phyloP scores from a whole-genome alignment of 768 basidiomycete genomes.

The Mycena amicta region DNA sequence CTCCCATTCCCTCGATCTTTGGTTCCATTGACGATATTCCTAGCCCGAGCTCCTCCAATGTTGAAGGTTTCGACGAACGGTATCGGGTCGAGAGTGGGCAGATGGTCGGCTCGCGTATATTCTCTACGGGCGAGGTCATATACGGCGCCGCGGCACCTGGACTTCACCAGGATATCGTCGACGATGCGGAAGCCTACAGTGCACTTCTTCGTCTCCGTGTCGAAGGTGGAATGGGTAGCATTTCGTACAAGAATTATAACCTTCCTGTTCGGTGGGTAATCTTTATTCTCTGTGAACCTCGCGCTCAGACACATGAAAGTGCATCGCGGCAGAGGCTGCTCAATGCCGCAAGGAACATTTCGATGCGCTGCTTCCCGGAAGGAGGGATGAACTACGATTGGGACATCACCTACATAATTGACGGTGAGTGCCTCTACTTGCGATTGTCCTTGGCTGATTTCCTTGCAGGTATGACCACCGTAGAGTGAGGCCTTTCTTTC shows the following conservation, averaged over 20 bases:
- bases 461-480: conserved; percentile 82
- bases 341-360: conserved; percentile 58
- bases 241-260: conserved; percentile 82
- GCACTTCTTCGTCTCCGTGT: conserved; percentile 69
- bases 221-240: conserved; percentile 69
- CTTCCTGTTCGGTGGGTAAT: conserved; percentile 58
- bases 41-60: conserved; percentile 66
- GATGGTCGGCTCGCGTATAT: conserved; percentile 71
- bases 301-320: conserved; percentile 10
- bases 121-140: conserved; percentile 67
- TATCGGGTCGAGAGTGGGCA: conserved; percentile 69
- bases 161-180: conserved; percentile 65
- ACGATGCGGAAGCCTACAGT: conserved; percentile 61
- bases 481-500: too few species aligned
- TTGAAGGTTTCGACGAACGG: conserved; percentile 65
- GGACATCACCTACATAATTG: conserved; percentile 79
- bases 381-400: conserved; percentile 82
- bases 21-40: too few species aligned
- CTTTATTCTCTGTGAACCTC: not conserved
- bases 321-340: conserved; percentile 71
- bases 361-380: conserved; percentile 75
- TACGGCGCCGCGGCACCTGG: conserved; percentile 52
- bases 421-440: too few species aligned
- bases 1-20: too few species aligned
- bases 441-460: too few species aligned